Evolutionary conservation across 1,139 yeast genomes (phyloP).

Genomic region (Pichia norvegensis): DNA sequence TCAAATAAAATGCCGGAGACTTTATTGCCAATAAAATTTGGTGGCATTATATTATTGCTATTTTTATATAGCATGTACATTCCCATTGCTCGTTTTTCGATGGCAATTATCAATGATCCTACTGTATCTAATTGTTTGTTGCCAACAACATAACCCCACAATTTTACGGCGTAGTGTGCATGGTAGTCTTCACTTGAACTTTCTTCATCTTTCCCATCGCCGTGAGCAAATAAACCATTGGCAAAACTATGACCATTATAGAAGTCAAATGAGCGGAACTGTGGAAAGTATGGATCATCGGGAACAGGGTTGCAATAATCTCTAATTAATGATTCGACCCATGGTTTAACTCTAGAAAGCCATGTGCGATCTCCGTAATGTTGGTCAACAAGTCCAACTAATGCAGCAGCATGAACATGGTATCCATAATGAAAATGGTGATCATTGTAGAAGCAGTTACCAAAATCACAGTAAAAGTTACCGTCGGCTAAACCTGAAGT

Average conservation of each 20-base stretch:
- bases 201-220: conserved; percentile 77
- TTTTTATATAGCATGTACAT: conserved; percentile 50
- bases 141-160: conserved; percentile 58
- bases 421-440: conserved; percentile 81
- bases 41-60: conserved; percentile 49
- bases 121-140: conserved; percentile 46
- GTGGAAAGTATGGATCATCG: conserved; percentile 58
- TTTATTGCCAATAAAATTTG: conserved; percentile 49
- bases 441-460: conserved; percentile 70
- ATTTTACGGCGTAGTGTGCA: conserved; percentile 60
- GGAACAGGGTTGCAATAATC: conserved; percentile 63
- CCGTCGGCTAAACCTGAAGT: conserved; percentile 52
- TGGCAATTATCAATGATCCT: conserved; percentile 55
- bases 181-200: conserved; percentile 73
- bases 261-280: conserved; percentile 71
- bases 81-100: conserved; percentile 52
- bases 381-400: conserved; percentile 49
- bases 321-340: conserved; percentile 55
- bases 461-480: conserved; percentile 50
- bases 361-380: conserved; percentile 41
- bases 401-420: conserved; percentile 66
- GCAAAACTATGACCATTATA: conserved; percentile 80
- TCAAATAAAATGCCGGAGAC: conserved; percentile 76
- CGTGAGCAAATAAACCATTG: conserved; percentile 62
- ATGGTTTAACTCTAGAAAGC: conserved; percentile 42